These are phyloP conservation scores for Chalaropsis thielavioides DNA, from an alignment of 2,329 filamentous ascomycete genomes.

Conservation along the genomic window DNA sequence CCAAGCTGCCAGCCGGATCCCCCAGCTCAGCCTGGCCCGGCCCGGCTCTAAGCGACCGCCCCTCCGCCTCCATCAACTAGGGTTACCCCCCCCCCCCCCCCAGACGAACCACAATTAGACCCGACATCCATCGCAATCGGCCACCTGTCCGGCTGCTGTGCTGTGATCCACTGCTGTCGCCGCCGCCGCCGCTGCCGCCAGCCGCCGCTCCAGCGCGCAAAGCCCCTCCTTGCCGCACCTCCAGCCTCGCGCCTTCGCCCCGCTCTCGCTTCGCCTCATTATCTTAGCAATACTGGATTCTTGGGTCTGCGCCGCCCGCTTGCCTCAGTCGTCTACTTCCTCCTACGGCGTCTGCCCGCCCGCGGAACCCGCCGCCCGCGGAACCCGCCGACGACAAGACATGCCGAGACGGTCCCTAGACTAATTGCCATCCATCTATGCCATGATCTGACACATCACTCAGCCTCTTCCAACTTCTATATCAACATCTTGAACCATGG, in stretches of 20 bases:
- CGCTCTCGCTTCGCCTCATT: not conserved
- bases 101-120: not conserved
- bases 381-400: not conserved
- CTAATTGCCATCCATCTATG: not conserved
- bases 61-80: not conserved
- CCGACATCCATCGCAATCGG: not conserved
- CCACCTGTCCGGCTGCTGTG: too few relatives aligned
- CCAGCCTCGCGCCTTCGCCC: not conserved
- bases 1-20: too few relatives aligned
- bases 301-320: not conserved
- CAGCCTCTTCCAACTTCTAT: not conserved
- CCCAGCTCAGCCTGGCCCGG: too few relatives aligned
- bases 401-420: not conserved
- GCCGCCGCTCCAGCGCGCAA: too few relatives aligned
- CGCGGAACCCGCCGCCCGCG: too few relatives aligned
- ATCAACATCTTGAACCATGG: conserved; percentile 6
- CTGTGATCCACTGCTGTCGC: too few relatives aligned
- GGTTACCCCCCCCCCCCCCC: not conserved
- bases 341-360: not conserved
- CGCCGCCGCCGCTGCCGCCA: not conserved
- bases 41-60: not conserved
- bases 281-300: not conserved
- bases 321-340: not conserved
- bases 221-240: not conserved
- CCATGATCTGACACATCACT: not conserved